Conservation (phyloP, 192 early-diverging fungal genomes). For the Phycomyces nitens region DNA sequence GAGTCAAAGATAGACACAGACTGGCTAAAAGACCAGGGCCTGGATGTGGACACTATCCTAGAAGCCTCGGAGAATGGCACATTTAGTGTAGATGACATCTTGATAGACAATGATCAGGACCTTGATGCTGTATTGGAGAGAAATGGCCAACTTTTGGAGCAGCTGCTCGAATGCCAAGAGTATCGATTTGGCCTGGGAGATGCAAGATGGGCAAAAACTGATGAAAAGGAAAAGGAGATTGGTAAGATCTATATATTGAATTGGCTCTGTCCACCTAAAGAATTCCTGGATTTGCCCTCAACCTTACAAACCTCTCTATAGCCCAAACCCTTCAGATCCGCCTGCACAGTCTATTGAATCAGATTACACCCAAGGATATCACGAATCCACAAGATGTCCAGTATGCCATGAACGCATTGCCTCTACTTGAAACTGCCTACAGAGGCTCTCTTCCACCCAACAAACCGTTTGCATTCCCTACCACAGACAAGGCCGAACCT, state of each 20-base stretch:
- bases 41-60: conserved; percentile 22
- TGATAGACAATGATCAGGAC: too few relatives aligned
- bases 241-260: conserved; percentile 26
- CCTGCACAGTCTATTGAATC: conserved; percentile 25
- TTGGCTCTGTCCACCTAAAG: neutral
- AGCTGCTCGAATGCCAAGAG: conserved; percentile 43
- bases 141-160: conserved; percentile 37
- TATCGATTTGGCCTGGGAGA: conserved; percentile 41
- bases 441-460: conserved; percentile 47
- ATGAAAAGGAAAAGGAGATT: conserved; percentile 36
- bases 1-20: conserved; percentile 14
- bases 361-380: conserved; percentile 36
- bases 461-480: conserved; percentile 46
- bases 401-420: conserved; percentile 36
- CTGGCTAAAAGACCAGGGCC: conserved; percentile 28
- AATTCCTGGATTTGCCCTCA: neutral
- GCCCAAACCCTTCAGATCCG: conserved; percentile 34
- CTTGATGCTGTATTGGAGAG: conserved; percentile 24
- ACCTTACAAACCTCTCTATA: conserved; percentile 3
- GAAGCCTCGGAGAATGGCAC: neutral
- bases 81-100: neutral
- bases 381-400: conserved; percentile 35
- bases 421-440: conserved; percentile 42
- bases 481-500: conserved; percentile 22
- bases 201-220: conserved; percentile 9